phyloP scores from a whole-genome alignment of 345 rosid species.

The Luvunga scandens region DNA sequence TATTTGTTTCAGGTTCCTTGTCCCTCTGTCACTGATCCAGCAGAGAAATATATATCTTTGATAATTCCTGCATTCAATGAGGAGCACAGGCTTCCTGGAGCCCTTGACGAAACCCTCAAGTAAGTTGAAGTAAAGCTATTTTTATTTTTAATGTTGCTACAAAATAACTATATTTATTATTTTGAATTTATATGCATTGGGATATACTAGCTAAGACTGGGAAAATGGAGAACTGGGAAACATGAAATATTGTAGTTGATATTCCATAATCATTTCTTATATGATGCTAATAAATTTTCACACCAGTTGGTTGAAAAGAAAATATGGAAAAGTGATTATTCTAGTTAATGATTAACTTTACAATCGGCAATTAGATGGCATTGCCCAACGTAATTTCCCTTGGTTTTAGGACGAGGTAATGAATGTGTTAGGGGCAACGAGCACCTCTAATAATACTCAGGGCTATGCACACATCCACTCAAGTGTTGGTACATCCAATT shows the following conservation, averaged over 20 bases:
- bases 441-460: neutral
- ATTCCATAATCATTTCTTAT: neutral
- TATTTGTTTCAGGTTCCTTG: slow-evolving; percentile 56
- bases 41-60: slow-evolving; percentile 77
- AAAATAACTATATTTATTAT: neutral
- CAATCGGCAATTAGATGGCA: neutral
- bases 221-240: neutral
- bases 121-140: slow-evolving; percentile 31
- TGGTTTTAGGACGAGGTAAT: neutral
- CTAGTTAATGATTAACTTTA: neutral
- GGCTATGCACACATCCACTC: neutral
- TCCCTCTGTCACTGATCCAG: slow-evolving; percentile 63
- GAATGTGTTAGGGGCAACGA: neutral
- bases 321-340: neutral
- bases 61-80: slow-evolving; percentile 92
- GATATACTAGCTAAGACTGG: neutral
- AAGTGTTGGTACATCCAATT: neutral
- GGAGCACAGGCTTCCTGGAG: slow-evolving; percentile 86
- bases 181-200: neutral
- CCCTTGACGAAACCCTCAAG: slow-evolving; percentile 87
- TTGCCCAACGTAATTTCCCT: neutral
- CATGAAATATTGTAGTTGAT: neutral
- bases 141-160: neutral
- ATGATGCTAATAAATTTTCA: neutral
- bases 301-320: neutral